Evolutionary conservation across 2,329 filamentous ascomycete species (phyloP).

Genomic region (Aspergillus chevalieri): DNA sequence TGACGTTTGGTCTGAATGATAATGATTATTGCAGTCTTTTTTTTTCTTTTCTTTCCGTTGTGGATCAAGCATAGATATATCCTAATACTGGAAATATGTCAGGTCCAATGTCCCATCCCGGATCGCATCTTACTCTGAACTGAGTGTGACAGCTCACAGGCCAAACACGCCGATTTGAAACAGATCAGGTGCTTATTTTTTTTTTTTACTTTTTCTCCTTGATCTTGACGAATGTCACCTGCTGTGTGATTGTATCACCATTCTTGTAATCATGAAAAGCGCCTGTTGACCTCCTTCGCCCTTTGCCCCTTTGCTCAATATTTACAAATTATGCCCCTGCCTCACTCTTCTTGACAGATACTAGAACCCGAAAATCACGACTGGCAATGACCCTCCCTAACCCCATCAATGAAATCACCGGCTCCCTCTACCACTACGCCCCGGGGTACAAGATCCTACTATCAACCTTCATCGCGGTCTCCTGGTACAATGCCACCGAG

Average conservation of each 20-base stretch:
- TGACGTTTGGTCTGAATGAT: neutral
- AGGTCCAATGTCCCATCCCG: neutral
- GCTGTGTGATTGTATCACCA: neutral
- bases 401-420: conserved; percentile 25
- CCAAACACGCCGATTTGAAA: neutral
- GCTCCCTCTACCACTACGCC: conserved; percentile 18
- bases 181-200: neutral
- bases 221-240: neutral
- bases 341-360: neutral
- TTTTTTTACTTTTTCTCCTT: conserved; percentile 1
- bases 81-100: neutral
- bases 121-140: neutral
- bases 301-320: neutral
- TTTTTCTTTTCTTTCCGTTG: no score
- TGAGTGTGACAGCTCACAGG: neutral
- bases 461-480: conserved; percentile 33
- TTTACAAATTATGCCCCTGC: neutral
- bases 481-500: conserved; percentile 45
- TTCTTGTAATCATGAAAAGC: neutral
- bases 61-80: no score
- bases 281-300: no score
- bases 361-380: neutral
- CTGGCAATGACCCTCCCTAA: conserved; percentile 9
- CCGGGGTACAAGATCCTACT: conserved; percentile 19
- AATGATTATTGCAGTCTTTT: neutral